These are phyloP conservation scores for Silene latifolia DNA, from an alignment of 148 eudicot genomes.

Conservation along the genomic window DNA sequence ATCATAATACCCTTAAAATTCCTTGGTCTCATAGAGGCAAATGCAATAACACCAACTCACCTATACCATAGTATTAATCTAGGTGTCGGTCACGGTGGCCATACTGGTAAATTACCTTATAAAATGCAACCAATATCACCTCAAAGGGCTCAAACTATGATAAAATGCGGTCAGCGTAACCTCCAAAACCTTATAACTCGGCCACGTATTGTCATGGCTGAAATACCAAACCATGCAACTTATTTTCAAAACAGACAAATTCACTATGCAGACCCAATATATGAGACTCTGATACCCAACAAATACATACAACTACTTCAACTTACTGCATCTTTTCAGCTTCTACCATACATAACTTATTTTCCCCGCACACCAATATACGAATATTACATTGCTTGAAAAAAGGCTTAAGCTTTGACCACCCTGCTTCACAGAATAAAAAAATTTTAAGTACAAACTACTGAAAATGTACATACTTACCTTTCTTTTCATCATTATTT, in stretches of 20 bases:
- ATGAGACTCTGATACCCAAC: not conserved
- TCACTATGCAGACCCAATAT: not conserved
- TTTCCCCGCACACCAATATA: not conserved
- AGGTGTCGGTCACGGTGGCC: too few relatives aligned
- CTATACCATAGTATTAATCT: too few relatives aligned
- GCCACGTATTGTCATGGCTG: too few relatives aligned
- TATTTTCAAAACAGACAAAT: too few relatives aligned
- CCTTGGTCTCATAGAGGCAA: not conserved
- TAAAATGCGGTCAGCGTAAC: too few relatives aligned
- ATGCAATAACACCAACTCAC: not conserved
- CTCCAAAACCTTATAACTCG: too few relatives aligned
- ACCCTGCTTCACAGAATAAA: not conserved
- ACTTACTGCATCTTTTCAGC: too few relatives aligned
- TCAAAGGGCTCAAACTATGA: too few relatives aligned
- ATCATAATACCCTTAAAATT: not conserved
- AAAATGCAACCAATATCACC: too few relatives aligned
- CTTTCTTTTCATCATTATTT: conserved; percentile 49
- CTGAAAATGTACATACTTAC: conserved; percentile 23
- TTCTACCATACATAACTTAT: not conserved
- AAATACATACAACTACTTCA: too few relatives aligned
- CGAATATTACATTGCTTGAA: not conserved
- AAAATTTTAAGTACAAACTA: not conserved
- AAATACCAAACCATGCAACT: too few relatives aligned
- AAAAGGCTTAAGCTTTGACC: conserved; percentile 2
- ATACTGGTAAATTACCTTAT: too few relatives aligned